Conservation (phyloP, 2,329 filamentous ascomycete genomes). For the Penicillium sp. region DNA sequence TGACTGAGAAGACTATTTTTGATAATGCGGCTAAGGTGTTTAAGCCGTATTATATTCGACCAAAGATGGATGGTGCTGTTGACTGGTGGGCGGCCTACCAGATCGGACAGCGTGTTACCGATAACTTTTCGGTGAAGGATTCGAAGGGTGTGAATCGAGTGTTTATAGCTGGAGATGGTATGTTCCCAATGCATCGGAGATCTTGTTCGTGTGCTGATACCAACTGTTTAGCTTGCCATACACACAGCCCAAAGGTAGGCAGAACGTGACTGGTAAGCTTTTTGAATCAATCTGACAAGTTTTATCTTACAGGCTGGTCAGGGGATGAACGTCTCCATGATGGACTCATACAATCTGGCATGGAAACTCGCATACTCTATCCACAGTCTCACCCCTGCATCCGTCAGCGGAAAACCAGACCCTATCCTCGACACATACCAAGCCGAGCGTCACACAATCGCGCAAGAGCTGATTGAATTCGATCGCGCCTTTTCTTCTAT, state of each 20-base stretch:
- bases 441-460: constrained; percentile 38
- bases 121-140: constrained; percentile 55
- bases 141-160: constrained; percentile 69
- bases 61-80: constrained; percentile 56
- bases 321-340: constrained; percentile 78
- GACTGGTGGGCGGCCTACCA: constrained; percentile 79
- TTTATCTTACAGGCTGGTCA: constrained; percentile 58
- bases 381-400: constrained; percentile 35
- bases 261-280: too few relatives aligned
- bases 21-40: constrained; percentile 65
- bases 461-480: constrained; percentile 41
- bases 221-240: constrained; percentile 65
- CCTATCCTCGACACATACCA: constrained; percentile 40
- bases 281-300: neutral
- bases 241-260: constrained; percentile 67
- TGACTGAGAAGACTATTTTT: constrained; percentile 65
- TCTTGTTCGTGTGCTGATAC: neutral
- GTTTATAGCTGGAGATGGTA: constrained; percentile 69
- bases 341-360: constrained; percentile 51
- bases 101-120: constrained; percentile 66
- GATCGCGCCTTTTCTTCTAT: constrained; percentile 42
- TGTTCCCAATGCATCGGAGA: constrained; percentile 1
- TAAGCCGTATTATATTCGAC: constrained; percentile 66
- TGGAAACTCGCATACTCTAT: constrained; percentile 43
- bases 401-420: constrained; percentile 15